These are phyloP conservation scores for Extremus antarcticus DNA, from an alignment of 495 filamentous ascomycete genomes.

Conservation along the genomic window DNA sequence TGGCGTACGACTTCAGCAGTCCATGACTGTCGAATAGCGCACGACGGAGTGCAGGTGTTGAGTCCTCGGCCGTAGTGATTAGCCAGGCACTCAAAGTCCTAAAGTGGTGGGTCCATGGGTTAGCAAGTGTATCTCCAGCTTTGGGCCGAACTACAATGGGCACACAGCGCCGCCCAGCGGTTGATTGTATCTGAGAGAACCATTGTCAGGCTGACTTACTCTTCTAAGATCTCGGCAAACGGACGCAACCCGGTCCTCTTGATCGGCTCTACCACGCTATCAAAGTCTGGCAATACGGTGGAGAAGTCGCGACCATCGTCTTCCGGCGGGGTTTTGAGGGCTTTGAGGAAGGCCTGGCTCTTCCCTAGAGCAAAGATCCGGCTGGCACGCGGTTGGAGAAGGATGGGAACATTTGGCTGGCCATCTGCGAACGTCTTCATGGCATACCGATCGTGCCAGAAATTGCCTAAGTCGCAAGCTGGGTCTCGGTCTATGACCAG, in stretches of 20 bases:
- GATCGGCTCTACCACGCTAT: too few species aligned
- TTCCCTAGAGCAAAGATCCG: constrained; percentile 82
- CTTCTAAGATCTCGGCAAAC: too few species aligned
- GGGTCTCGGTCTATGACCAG: constrained; percentile 54
- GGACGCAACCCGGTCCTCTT: too few species aligned
- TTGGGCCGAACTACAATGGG: too few species aligned
- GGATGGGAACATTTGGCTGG: constrained; percentile 54
- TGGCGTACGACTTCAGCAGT: constrained; percentile 52
- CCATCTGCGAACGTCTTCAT: constrained; percentile 45
- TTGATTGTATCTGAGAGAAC: too few species aligned
- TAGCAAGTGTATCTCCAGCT: too few species aligned
- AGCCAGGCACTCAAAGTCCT: constrained; percentile 64
- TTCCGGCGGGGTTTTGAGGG: constrained; percentile 13
- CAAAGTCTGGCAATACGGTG: not conserved
- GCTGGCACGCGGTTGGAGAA: constrained; percentile 53
- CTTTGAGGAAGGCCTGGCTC: constrained; percentile 68
- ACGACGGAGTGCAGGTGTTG: constrained; percentile 51
- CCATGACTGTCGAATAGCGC: constrained; percentile 60
- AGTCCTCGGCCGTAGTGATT: constrained; percentile 50
- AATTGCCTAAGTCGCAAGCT: constrained; percentile 46
- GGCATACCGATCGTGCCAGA: constrained; percentile 70
- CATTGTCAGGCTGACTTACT: too few species aligned
- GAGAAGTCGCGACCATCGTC: not conserved
- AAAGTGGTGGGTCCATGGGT: too few species aligned
- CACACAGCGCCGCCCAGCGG: too few species aligned